Conservation (phyloP, 1,284 basidiomycete species). For the Puccinia brachypodii region DNA sequence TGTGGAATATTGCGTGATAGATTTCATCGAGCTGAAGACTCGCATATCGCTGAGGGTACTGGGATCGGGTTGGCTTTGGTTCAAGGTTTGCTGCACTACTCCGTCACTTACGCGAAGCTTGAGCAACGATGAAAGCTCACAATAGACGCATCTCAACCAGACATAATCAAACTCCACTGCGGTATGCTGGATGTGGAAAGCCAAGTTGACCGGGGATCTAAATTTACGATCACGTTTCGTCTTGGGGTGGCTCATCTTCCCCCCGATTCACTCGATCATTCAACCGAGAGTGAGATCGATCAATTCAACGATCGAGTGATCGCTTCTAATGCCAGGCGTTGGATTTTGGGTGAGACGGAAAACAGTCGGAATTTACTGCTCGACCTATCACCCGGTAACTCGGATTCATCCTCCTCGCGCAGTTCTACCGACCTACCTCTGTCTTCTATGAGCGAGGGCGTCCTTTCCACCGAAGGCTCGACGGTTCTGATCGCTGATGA, state of each 20-base stretch:
- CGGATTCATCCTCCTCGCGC: constrained; percentile 22
- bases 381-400: constrained; percentile 9
- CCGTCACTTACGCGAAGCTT: not conserved
- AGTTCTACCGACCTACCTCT: constrained; percentile 16
- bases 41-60: constrained; percentile 23
- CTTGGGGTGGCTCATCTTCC: constrained; percentile 38
- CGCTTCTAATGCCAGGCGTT: constrained; percentile 35
- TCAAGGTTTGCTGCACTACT: constrained; percentile 22
- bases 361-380: not conserved
- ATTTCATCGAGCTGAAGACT: constrained; percentile 36
- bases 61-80: constrained; percentile 45
- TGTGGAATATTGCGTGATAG: not conserved
- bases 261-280: constrained; percentile 28
- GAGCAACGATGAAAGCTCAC: not conserved
- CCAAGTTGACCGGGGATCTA: constrained; percentile 35
- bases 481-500: constrained; percentile 49
- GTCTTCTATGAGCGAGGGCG: not conserved
- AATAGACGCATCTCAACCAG: not conserved
- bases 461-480: constrained; percentile 36
- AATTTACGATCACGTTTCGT: constrained; percentile 27
- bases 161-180: constrained; percentile 35
- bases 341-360: constrained; percentile 32
- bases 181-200: constrained; percentile 34
- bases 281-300: constrained; percentile 30
- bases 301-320: constrained; percentile 37